Percentiles rank a stretch among this genome's conserved stretches.
Evolutionary conservation across 192 early-diverging fungal genomes (phyloP).

Genomic region (Entomortierella parvispora): DNA sequence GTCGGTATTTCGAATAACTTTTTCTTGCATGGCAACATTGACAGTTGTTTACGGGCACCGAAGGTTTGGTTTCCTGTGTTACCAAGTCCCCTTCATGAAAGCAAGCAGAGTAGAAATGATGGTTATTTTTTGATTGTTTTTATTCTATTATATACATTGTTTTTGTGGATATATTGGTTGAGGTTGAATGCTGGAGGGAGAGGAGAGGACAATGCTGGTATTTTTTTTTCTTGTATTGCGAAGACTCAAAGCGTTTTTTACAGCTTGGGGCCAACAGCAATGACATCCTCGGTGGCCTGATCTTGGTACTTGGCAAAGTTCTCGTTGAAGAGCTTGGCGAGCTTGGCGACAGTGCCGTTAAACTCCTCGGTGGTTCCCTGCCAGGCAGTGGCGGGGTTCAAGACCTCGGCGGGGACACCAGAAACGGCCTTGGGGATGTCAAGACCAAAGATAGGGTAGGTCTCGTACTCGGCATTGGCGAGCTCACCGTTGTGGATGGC

Average conservation of each 20-base stretch:
- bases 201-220: too few species aligned
- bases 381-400: conserved; percentile 91
- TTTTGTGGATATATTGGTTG: too few species aligned
- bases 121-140: not conserved
- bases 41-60: too few species aligned
- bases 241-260: conserved; percentile 23
- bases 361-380: conserved; percentile 76
- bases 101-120: too few species aligned
- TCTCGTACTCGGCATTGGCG: conserved; percentile 82
- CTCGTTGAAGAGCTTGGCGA: conserved; percentile 85
- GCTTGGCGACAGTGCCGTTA: conserved; percentile 70
- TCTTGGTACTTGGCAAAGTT: conserved; percentile 93
- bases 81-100: too few species aligned
- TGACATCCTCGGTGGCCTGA: conserved; percentile 72
- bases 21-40: too few species aligned
- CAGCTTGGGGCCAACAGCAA: conserved; percentile 75
- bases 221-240: too few species aligned
- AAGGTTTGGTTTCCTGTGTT: too few species aligned
- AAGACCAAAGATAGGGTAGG: conserved; percentile 91
- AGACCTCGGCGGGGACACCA: conserved; percentile 86
- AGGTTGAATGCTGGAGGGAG: too few species aligned
- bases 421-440: conserved; percentile 85
- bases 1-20: too few species aligned
- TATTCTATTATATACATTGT: too few species aligned
- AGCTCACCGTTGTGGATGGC: conserved; percentile 96